Evolutionary conservation across 1,139 yeast species (phyloP).

Genomic region (Diutina sp.): DNA sequence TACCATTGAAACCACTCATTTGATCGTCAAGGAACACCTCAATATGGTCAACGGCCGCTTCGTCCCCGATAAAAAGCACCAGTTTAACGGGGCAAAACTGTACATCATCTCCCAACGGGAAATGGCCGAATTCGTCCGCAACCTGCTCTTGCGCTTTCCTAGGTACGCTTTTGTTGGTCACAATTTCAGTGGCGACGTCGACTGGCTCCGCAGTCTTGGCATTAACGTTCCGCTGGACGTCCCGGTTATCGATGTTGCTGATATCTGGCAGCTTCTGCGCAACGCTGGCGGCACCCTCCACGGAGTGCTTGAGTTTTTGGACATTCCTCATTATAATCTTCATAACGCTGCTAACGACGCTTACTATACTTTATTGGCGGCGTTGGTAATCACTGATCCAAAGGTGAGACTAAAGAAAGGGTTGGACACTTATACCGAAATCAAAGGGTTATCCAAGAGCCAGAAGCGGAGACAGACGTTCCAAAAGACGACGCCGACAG

Average conservation of each 20-base stretch:
- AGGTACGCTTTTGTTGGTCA: conserved; percentile 55
- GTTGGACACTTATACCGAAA: conserved; percentile 11
- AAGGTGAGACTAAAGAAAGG: conserved; percentile 19
- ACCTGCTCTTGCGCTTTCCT: conserved; percentile 13
- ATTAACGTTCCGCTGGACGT: conserved; percentile 16
- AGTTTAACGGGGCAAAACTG: conserved; percentile 45
- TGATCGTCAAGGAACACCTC: conserved; percentile 38
- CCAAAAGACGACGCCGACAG: background rate
- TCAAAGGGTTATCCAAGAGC: background rate
- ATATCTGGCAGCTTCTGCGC: conserved; percentile 30
- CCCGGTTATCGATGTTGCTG: conserved; percentile 37
- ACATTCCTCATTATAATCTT: conserved; percentile 48
- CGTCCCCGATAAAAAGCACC: conserved; percentile 47
- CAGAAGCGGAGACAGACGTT: background rate
- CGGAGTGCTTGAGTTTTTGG: conserved; percentile 34
- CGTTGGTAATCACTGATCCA: conserved; percentile 44
- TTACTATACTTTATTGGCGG: conserved; percentile 46
- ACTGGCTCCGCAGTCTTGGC: conserved; percentile 36
- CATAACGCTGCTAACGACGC: conserved; percentile 87
- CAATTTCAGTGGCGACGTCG: conserved; percentile 47
- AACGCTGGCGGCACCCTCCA: conserved; percentile 34
- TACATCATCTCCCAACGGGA: conserved; percentile 24
- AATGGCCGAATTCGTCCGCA: conserved; percentile 16
- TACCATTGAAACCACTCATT: conserved; percentile 36
- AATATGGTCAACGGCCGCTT: conserved; percentile 38